Percentiles rank a stretch among this genome's conserved stretches.
phyloP scores from a whole-genome alignment of 805 yeast genomes.

The Ogataea corticis region DNA sequence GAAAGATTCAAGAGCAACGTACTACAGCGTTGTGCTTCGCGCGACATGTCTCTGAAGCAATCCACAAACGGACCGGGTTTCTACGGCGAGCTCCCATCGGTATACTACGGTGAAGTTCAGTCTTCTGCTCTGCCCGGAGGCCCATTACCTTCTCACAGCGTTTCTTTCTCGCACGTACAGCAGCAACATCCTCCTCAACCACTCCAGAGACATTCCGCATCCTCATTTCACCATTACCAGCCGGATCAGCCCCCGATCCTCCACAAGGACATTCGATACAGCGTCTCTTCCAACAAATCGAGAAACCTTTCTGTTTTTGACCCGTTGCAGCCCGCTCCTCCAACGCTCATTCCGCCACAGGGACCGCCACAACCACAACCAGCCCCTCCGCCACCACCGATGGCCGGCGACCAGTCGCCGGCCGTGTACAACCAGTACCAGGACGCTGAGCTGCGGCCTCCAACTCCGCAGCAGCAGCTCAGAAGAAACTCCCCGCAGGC shows the following conservation, averaged over 20 bases:
- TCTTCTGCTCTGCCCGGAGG: conserved; percentile 7
- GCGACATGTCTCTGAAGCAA: conserved; percentile 33
- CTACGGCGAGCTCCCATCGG: conserved; percentile 15
- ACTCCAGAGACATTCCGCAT: conserved; percentile 32
- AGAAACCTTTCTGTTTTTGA: conserved; percentile 44
- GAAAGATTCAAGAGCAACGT: conserved; percentile 30
- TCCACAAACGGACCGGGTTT: conserved; percentile 22
- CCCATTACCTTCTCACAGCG: conserved; percentile 12
- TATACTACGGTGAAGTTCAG: conserved; percentile 12
- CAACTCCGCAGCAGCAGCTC: conserved; percentile 11
- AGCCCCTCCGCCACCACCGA: conserved; percentile 6
- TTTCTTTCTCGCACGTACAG: conserved; percentile 14
- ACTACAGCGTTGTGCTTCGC: conserved; percentile 33
- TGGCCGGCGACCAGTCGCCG: conserved; percentile 13
- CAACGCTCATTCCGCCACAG: conserved; percentile 8
- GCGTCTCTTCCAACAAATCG: conserved; percentile 30
- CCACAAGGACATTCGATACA: conserved; percentile 35
- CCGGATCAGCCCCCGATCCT: conserved; percentile 25
- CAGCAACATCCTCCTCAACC: conserved; percentile 17
- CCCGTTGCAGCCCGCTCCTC: conserved; percentile 31
- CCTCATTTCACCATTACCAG: conserved; percentile 33
- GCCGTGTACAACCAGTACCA: conserved; percentile 7
- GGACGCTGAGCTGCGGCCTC: conserved; percentile 14
- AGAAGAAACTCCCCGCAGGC: conserved; percentile 16
- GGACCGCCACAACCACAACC: conserved; percentile 7